phyloP scores from a whole-genome alignment of 1,284 basidiomycete species.

The Trametes polyzona region DNA sequence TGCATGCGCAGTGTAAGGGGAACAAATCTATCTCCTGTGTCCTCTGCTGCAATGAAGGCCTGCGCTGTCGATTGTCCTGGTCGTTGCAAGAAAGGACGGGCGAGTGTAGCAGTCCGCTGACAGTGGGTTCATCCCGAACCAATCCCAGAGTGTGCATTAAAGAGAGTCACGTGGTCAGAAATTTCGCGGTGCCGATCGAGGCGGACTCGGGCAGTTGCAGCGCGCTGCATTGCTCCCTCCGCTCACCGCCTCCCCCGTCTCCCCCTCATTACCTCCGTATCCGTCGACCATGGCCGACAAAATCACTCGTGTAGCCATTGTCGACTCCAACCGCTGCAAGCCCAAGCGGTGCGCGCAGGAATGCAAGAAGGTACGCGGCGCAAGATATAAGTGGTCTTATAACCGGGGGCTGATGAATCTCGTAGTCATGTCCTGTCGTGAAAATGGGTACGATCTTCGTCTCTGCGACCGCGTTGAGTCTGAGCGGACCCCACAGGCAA shows the following conservation, averaged over 20 bases:
- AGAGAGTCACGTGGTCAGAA: slow-evolving; percentile 11
- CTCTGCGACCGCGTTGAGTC: background rate
- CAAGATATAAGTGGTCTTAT: background rate
- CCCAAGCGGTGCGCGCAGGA: slow-evolving; percentile 92
- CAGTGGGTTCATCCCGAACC: no score
- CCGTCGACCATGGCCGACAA: slow-evolving; percentile 63
- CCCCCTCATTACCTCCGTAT: background rate
- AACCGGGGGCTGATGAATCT: slow-evolving; percentile 1
- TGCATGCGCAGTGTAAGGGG: no score
- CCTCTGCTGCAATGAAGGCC: no score
- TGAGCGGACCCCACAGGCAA: slow-evolving; percentile 61
- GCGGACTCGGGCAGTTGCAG: background rate
- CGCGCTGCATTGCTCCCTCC: background rate
- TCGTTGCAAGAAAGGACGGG: no score
- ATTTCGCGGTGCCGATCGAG: slow-evolving; percentile 20
- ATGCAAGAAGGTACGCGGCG: slow-evolving; percentile 78
- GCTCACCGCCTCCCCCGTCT: background rate
- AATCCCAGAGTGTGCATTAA: slow-evolving; percentile 4
- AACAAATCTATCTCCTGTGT: no score
- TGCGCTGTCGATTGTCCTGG: no score
- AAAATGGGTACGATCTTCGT: slow-evolving; percentile 80
- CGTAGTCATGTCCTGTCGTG: slow-evolving; percentile 92
- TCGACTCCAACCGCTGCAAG: slow-evolving; percentile 92
- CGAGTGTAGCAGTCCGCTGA: no score
- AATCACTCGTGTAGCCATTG: slow-evolving; percentile 95